Base-by-base conservation (phyloP, 83 land plant species). In the Thuja plicata region DNA sequence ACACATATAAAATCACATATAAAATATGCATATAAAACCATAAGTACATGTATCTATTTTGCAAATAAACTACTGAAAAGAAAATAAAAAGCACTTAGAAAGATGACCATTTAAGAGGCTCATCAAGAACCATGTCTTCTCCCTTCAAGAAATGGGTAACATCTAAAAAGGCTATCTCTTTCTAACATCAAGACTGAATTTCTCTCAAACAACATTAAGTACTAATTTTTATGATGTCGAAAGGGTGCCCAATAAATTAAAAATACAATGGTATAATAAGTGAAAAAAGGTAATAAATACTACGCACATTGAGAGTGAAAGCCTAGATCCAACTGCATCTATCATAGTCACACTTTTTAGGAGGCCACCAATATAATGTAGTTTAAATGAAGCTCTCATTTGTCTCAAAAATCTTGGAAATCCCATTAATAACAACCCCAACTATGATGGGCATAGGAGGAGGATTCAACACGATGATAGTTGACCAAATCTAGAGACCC, bases 311-410 rank as follows among this genome's bases (percentile, higher is more conserved):
- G 45, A 95, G 89, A 43, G 89, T 90, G 57, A 97, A 95, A 40
- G 98, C 70, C 57, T 92, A 10, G 38, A 87, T 89, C 98, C 98
- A 96, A 52, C 96, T 96, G 89, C 97, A 96, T 5, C 90, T 91
- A 12, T 94, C 89, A 88, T 93, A 96, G 71, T 95, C 92, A 57
- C 96, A 95, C 88, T 96, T 96, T 30, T 93, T 90, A 79, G 94
- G 94, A 87, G 97, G 98, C 98, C 98, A 95, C 98, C 97, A 96
- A 91, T 96, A 96, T 35, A 96, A 34, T 27, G 98, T 96, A 21
- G 97, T 96, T 88, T 97, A 96, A 7, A 96, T 87, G 86, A 92
- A 96, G 74, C 92, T 90, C 60, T 88, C 92, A 89, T 40, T n/a
- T n/a, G 92, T 94, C 80, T 91, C 92, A 77, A 93, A 93, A 52